Evolutionary conservation across 2,329 filamentous ascomycete genomes (phyloP), one percentile per base, ranked within the genome.

Genomic region (Zymoseptoria passerinii): DNA sequence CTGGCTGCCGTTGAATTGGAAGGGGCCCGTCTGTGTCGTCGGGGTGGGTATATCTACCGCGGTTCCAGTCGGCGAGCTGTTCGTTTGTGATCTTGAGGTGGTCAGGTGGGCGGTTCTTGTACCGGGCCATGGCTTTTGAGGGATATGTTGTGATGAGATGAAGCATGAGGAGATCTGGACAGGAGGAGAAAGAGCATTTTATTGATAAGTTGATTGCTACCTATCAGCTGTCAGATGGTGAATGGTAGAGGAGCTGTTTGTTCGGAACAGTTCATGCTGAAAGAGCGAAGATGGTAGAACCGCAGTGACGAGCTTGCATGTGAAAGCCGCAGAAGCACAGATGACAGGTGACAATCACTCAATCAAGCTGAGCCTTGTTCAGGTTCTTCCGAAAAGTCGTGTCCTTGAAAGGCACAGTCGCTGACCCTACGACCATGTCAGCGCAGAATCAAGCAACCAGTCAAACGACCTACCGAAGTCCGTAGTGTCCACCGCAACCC

Each of bases 381-480:
- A 83, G 63, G 63, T 81, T 80, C 2, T 54, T 72, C n/a, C 70
- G 63, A 60, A 79, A 80, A n/a, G 75, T 77, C 1, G 61, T 65
- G 63, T 80, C 75, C 61, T 76, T 76, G 58, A 80, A 80, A 4
- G 77, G 76, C 52, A 79, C 77, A 58, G 73, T 80, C 2, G 75
- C 78, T 53, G 58, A 56, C 1, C 59, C 62, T 62, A 16, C 50
- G 8, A 7, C 1, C 16, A n/a, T 18, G 52, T 60, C 50, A 54
- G 55, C 23, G 20, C 16, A 2, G 4, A 23, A 44, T 13, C 56
- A 56, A 6, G 16, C 16, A 44, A n/a, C 16, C 35, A 44, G 5
- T 16, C 13, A 44, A 44, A 44, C 16, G 18, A 61, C 59, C 55
- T 16, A 61, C 74, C 78, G 63, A 80, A 81, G 61, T 80, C 74